phyloP scores from a whole-genome alignment of 2,329 filamentous ascomycete genomes.

The Corinectria fuckeliana region DNA sequence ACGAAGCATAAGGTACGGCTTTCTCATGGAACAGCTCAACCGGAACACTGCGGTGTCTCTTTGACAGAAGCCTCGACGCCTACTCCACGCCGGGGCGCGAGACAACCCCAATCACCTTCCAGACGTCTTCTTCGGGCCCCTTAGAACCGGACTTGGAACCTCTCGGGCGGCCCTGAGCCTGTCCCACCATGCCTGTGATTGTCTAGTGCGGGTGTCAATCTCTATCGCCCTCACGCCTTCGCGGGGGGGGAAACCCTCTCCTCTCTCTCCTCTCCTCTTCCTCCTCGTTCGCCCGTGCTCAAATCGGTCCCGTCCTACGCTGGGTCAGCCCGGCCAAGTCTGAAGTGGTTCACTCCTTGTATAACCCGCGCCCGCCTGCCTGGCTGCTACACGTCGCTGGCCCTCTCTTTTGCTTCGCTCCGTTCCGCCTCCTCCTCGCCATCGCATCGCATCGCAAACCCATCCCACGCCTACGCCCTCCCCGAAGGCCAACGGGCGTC shows the following conservation, averaged over 20 bases:
- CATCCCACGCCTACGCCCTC: conserved; percentile 12
- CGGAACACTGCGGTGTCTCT: too few species aligned
- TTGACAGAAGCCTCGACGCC: too few species aligned
- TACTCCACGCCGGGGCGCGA: background rate
- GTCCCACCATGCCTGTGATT: conserved; percentile 8
- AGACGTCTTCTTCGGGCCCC: background rate
- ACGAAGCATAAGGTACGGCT: background rate
- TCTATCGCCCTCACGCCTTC: conserved; percentile 15
- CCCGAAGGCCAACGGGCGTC: conserved; percentile 13
- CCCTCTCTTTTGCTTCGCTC: background rate
- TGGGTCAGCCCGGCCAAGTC: conserved; percentile 12
- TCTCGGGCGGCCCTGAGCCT: background rate
- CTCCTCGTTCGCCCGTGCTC: conserved; percentile 15
- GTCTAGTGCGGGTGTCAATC: conserved; percentile 18
- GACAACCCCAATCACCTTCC: too few species aligned
- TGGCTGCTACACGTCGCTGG: conserved; percentile 4
- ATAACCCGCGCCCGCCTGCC: conserved; percentile 18
- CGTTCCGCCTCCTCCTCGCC: conserved; percentile 9
- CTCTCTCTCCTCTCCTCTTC: background rate
- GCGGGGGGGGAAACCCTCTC: conserved; percentile 16
- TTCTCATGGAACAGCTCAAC: background rate
- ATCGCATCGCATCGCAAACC: conserved; percentile 11
- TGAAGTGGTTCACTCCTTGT: conserved; percentile 15
- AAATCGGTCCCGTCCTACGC: background rate
- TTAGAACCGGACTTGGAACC: background rate